Percentiles rank a stretch among this genome's conserved stretches.
Conservation (phyloP, 495 filamentous ascomycete genomes). For the Immersiella caudata region DNA sequence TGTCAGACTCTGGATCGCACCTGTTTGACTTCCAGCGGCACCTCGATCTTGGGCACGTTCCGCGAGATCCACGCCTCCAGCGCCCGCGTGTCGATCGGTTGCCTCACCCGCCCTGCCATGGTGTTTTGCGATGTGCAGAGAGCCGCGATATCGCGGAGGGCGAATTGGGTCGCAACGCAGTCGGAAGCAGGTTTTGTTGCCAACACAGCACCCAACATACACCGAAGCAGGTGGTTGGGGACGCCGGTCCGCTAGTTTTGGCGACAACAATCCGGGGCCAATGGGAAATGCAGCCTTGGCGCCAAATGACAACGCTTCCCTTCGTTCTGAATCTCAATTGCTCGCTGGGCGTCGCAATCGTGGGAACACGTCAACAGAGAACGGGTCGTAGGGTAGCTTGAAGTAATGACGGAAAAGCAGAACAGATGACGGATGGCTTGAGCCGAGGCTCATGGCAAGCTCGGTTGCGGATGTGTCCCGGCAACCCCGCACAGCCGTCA, state of each 20-base stretch:
- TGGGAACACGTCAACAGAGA: background rate
- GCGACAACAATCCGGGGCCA: conserved; percentile 15
- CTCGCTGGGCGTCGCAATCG: background rate
- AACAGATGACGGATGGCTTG: background rate
- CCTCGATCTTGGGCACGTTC: conserved; percentile 76
- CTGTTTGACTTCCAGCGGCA: conserved; percentile 86
- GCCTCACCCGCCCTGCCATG: conserved; percentile 89
- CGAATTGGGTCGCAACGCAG: background rate
- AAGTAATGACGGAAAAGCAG: background rate
- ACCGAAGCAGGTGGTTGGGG: conserved; percentile 4
- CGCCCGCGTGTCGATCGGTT: conserved; percentile 78
- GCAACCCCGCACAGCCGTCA: conserved; percentile 17
- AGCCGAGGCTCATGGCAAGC: conserved; percentile 15
- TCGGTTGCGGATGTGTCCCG: conserved; percentile 9
- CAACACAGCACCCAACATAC: conserved; percentile 1
- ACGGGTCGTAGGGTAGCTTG: background rate
- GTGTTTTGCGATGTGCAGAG: conserved; percentile 3
- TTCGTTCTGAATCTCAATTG: background rate
- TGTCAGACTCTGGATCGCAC: conserved; percentile 49
- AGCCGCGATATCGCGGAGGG: conserved; percentile 16
- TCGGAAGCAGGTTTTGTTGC: conserved; percentile 18
- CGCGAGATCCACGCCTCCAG: conserved; percentile 76
- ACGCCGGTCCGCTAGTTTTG: conserved; percentile 9
- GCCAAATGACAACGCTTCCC: conserved; percentile 19
- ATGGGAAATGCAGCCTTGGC: conserved; percentile 18